Percentiles rank a stretch among this genome's conserved stretches.
These are phyloP conservation scores for Hypoxylon crocopeplum DNA, from an alignment of 495 filamentous ascomycete genomes.

Conservation along the genomic window DNA sequence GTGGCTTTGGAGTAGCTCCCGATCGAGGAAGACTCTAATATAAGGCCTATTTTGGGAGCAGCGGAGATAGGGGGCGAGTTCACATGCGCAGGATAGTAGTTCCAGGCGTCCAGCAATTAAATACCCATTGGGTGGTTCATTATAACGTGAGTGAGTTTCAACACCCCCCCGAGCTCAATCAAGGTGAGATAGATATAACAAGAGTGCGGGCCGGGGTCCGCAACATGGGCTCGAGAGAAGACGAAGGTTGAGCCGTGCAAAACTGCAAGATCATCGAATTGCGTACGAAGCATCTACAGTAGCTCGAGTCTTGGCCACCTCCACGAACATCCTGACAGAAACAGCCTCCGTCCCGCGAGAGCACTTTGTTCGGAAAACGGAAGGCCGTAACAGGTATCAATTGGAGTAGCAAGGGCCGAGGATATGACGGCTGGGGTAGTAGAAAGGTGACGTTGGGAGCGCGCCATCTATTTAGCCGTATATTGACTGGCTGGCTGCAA, in stretches of 20 bases:
- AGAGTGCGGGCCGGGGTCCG: conserved; percentile 31
- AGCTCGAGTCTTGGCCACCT: conserved; percentile 35
- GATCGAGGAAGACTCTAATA: neutral
- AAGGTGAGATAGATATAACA: conserved; percentile 24
- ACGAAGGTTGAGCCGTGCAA: conserved; percentile 19
- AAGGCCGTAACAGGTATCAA: conserved; percentile 30
- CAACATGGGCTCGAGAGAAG: neutral
- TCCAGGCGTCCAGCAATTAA: conserved; percentile 26
- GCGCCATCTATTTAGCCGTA: conserved; percentile 43
- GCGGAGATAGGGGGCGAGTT: conserved; percentile 21
- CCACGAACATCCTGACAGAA: conserved; percentile 19
- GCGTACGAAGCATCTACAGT: conserved; percentile 32
- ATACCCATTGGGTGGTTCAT: conserved; percentile 27
- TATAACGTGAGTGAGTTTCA: conserved; percentile 18
- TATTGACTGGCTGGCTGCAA: conserved; percentile 29
- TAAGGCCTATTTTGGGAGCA: conserved; percentile 10
- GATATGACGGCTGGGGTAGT: conserved; percentile 28
- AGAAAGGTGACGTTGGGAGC: conserved; percentile 36
- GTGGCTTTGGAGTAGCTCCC: conserved; percentile 1
- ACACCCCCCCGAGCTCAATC: conserved; percentile 1
- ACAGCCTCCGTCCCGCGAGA: conserved; percentile 27
- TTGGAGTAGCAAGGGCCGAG: conserved; percentile 39
- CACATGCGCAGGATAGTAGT: conserved; percentile 18
- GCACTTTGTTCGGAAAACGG: conserved; percentile 40
- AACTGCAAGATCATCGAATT: conserved; percentile 32